phyloP scores from a whole-genome alignment of 2,329 filamentous ascomycete species.

The Cladosporium sp. region DNA sequence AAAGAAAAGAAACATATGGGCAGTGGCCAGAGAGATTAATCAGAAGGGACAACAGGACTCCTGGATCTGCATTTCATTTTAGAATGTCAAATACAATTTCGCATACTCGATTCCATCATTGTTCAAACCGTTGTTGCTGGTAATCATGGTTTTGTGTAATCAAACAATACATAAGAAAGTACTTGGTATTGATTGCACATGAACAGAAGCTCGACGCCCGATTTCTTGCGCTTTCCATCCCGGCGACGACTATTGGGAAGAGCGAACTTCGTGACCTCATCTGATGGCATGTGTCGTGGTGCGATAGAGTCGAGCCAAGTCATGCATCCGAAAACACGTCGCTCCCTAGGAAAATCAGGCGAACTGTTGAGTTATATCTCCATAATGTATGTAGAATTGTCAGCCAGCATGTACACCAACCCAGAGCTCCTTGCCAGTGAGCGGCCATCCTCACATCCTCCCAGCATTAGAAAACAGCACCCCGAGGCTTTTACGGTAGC shows the following conservation, averaged over 20 bases:
- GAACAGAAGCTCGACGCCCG: not conserved
- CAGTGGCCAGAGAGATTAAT: not conserved
- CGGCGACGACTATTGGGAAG: not conserved
- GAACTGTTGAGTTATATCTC: not conserved
- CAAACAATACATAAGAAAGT: slow-evolving; percentile 1
- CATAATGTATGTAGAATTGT: not conserved
- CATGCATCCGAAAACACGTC: not conserved
- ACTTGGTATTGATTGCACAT: not conserved
- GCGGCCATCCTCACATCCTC: not conserved
- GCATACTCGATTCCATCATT: not conserved
- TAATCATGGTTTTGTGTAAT: not conserved
- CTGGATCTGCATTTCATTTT: not conserved
- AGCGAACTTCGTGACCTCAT: not conserved
- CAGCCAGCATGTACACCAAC: not conserved
- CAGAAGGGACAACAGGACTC: slow-evolving; percentile 5
- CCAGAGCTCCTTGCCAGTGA: not conserved
- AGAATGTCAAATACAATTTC: not conserved
- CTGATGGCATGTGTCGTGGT: not conserved
- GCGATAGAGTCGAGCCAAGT: not conserved
- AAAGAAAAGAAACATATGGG: not conserved
- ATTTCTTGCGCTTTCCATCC: not conserved
- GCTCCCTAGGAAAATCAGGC: not conserved
- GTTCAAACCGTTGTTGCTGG: not conserved
- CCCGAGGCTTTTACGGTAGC: not conserved
- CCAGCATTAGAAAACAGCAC: not conserved